Conservation (phyloP, 495 filamentous ascomycete species). For the Clavariopsis aquatica region DNA sequence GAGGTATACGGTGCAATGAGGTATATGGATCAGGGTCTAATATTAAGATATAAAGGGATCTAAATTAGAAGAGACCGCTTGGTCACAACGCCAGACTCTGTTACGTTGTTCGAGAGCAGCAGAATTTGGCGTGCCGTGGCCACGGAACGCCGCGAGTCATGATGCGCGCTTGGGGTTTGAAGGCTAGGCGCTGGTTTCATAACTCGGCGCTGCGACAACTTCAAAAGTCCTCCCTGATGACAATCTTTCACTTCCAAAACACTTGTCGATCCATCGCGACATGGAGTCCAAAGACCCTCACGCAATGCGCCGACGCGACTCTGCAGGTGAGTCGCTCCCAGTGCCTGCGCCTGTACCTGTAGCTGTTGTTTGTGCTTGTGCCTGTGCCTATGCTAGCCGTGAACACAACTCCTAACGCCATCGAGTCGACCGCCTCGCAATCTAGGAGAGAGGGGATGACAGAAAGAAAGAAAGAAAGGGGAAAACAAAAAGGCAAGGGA, state of each 20-base stretch:
- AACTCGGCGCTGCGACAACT: conserved; percentile 6
- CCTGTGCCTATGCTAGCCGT: neutral
- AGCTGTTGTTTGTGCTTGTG: too few relatives aligned
- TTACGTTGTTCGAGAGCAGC: neutral
- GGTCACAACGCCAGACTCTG: neutral
- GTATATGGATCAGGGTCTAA: neutral
- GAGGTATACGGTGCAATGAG: neutral
- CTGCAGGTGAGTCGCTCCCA: neutral
- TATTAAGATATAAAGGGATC: neutral
- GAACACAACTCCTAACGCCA: neutral
- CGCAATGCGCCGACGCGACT: neutral
- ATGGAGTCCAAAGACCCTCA: neutral
- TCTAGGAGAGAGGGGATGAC: neutral
- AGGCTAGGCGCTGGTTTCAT: conserved; percentile 6
- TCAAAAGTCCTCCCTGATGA: neutral
- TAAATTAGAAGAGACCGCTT: neutral
- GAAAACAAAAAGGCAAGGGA: neutral
- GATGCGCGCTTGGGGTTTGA: neutral
- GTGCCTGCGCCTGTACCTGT: too few relatives aligned
- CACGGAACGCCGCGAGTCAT: neutral
- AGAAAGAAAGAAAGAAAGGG: neutral
- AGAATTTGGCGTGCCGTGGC: neutral
- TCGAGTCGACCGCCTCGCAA: neutral
- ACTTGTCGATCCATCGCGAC: conserved; percentile 4
- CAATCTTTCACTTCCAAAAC: conserved; percentile 4